Evolutionary conservation across 306 rosid species (phyloP).

Genomic region (Begonia fuchsioides): DNA sequence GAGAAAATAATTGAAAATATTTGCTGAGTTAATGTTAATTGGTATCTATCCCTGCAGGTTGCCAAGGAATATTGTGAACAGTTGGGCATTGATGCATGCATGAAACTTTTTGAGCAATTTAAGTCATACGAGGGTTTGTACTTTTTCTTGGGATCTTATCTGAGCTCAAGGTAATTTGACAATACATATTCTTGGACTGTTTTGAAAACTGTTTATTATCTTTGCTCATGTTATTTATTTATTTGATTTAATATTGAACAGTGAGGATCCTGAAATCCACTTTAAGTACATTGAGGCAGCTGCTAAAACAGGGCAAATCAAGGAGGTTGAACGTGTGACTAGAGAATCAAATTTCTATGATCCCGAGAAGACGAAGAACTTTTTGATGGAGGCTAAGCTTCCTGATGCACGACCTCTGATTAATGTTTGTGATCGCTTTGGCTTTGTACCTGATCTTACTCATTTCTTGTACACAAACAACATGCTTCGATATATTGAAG

Average conservation of each 20-base stretch:
- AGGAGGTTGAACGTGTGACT: slow-evolving; percentile 97
- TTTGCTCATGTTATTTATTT: neutral
- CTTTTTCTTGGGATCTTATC: slow-evolving; percentile 91
- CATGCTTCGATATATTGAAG: slow-evolving; percentile 99
- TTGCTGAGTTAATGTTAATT: neutral
- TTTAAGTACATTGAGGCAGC: slow-evolving; percentile 98
- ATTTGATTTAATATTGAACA: slow-evolving; percentile 21
- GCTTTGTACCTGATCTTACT: slow-evolving; percentile 98
- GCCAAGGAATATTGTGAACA: slow-evolving; percentile 98
- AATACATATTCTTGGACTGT: neutral
- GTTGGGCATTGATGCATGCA: slow-evolving; percentile 82
- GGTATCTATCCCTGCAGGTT: slow-evolving; percentile 33
- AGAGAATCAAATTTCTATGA: slow-evolving; percentile 97
- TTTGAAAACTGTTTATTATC: slow-evolving; percentile 3
- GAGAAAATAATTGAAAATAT: too few species aligned
- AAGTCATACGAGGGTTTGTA: slow-evolving; percentile 93
- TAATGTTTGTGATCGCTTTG: slow-evolving; percentile 97
- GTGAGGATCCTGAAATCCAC: slow-evolving; percentile 99
- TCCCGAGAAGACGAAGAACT: slow-evolving; percentile 91
- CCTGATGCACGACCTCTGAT: slow-evolving; percentile 96
- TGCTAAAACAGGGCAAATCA: slow-evolving; percentile 97
- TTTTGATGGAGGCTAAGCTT: slow-evolving; percentile 93
- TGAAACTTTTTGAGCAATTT: slow-evolving; percentile 94
- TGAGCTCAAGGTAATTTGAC: slow-evolving; percentile 74
- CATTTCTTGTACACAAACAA: slow-evolving; percentile 88